Base-by-base conservation (phyloP, 495 filamentous ascomycete genomes). In the Penicillium nucicola region DNA sequence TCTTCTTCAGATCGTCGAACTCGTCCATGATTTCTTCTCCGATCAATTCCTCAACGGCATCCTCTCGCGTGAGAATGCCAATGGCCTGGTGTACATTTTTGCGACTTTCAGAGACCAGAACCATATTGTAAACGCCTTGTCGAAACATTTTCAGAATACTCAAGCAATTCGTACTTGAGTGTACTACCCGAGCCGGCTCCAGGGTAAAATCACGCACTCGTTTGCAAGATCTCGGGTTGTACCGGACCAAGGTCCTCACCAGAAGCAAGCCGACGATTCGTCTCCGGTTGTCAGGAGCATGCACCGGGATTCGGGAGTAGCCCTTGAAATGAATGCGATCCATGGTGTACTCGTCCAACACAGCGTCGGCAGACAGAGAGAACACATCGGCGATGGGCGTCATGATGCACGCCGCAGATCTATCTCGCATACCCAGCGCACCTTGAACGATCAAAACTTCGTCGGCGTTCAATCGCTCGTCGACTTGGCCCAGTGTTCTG, bases 121-220 rank as follows among this genome's bases (percentile, higher is more conserved):
- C 89, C 91, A 97, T 96, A 66, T 96, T 90, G 11, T 88, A 92
- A 65, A 96, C 96, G 45, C 91, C 91, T 69, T 97, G 90, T 63
- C 96, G 92, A 71, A 97, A 97, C 69, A 95, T 96, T 70, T 97
- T 97, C 64, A 97, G 84, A 55, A 96, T 95, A 64, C 96, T 92
- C 37, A 97, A 72, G 61, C 91, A 96, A 62, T 87, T 95, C 0
- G 92, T 96, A 53, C 93, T 87, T 1, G 92, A 85, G 9, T 87
- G 79, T 2, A 92, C 96, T 66, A 96, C 91, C 3, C 92, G 92
- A 2, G 96, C 76, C 0, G 92, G 95, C 25, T 90, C 90, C 43
- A 96, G 74, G 3, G 89, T 82, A 65, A 97, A 96, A 45, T 95
- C 89, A 33, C 82, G 77, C 14, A 96, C 92, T 5, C 77, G 75